Evolutionary conservation across 2,329 filamentous ascomycete species (phyloP).

Genomic region (Trichoderma lentiforme): DNA sequence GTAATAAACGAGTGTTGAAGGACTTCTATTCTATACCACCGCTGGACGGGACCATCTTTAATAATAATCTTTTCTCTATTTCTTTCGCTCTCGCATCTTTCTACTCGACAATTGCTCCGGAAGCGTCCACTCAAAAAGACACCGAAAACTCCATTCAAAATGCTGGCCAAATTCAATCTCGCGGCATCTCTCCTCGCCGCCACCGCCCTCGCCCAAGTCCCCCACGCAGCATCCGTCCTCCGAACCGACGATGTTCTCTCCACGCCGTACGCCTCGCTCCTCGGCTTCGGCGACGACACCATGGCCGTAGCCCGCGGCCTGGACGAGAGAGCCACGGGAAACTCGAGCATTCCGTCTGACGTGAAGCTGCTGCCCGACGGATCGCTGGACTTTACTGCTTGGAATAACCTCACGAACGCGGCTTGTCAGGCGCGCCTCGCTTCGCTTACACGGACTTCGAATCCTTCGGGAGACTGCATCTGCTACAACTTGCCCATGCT

Average conservation of each 20-base stretch:
- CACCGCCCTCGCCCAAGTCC: constrained; percentile 14
- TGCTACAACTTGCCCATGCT: constrained; percentile 80
- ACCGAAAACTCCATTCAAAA: background rate
- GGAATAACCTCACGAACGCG: constrained; percentile 52
- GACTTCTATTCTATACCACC: constrained; percentile 4
- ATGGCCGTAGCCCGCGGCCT: background rate
- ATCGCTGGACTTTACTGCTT: constrained; percentile 52
- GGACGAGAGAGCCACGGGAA: constrained; percentile 19
- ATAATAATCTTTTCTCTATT: background rate
- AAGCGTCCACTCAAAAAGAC: background rate
- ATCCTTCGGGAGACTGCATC: constrained; percentile 72
- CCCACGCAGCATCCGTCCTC: constrained; percentile 24
- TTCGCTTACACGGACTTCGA: constrained; percentile 56
- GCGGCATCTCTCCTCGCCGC: constrained; percentile 13
- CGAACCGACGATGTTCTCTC: constrained; percentile 31
- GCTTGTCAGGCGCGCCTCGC: constrained; percentile 60
- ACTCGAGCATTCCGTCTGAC: constrained; percentile 24
- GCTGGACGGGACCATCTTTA: constrained; percentile 14
- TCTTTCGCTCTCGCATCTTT: background rate
- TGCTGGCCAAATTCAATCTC: constrained; percentile 10
- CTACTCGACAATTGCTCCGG: background rate
- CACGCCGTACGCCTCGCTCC: constrained; percentile 28
- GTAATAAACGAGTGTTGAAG: background rate
- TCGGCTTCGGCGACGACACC: constrained; percentile 17
- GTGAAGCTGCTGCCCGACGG: constrained; percentile 41